Percentiles rank a stretch among this genome's conserved stretches.
These are phyloP conservation scores for Wickerhamiella azyma DNA, from an alignment of 805 yeast genomes.

Conservation along the genomic window DNA sequence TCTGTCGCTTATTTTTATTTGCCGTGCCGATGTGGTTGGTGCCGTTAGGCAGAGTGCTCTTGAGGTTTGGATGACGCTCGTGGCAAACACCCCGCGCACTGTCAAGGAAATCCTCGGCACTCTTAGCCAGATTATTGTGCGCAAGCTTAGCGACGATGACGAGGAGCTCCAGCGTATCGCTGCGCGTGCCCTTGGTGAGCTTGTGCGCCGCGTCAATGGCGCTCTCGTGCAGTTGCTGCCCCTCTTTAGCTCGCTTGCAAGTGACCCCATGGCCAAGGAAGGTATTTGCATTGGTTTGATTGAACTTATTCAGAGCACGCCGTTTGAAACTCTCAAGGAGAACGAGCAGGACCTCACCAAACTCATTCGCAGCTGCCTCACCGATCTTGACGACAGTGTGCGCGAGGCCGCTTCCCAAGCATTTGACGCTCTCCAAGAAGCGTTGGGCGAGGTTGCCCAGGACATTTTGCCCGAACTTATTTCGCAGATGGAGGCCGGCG, in stretches of 20 bases:
- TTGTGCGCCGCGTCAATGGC: conserved; percentile 80
- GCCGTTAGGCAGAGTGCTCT: conserved; percentile 79
- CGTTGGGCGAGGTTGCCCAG: conserved; percentile 75
- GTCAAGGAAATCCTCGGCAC: conserved; percentile 84
- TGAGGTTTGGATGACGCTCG: conserved; percentile 94
- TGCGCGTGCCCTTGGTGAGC: conserved; percentile 85
- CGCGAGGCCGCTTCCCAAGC: conserved; percentile 87
- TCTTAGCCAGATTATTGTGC: conserved; percentile 64
- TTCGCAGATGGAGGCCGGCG: conserved; percentile 42
- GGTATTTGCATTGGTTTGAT: conserved; percentile 92
- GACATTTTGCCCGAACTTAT: conserved; percentile 76
- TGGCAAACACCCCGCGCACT: conserved; percentile 88
- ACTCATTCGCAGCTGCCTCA: conserved; percentile 65
- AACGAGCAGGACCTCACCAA: conserved; percentile 57
- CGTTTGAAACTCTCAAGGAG: conserved; percentile 40
- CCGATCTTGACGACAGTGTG: conserved; percentile 58
- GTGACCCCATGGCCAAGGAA: conserved; percentile 76
- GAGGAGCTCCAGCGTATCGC: conserved; percentile 72
- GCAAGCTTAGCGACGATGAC: conserved; percentile 71
- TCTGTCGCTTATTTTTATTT: conserved; percentile 73
- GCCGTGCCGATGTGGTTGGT: conserved; percentile 84
- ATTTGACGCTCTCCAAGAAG: conserved; percentile 73
- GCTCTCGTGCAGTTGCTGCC: conserved; percentile 79
- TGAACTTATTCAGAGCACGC: conserved; percentile 63
- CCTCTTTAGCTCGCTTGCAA: conserved; percentile 52